A percentile compares a stretch with the other conserved stretches of the same genome.
Evolutionary conservation across 345 rosid species (phyloP).

Genomic region (Capsella bursapastoris): DNA sequence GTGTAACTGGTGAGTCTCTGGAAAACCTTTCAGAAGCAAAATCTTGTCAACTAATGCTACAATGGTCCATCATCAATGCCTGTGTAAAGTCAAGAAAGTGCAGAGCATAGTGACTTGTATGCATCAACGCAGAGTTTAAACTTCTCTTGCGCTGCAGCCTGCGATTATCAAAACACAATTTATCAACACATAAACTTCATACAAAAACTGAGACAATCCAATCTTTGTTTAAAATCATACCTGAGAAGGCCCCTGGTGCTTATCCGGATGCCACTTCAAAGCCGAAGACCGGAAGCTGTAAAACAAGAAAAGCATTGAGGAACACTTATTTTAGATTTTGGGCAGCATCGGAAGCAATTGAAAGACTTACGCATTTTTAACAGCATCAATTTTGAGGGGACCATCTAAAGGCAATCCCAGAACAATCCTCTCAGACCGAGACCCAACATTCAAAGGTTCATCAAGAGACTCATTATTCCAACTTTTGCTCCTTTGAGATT

Average conservation of each 20-base stretch:
- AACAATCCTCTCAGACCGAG: conserved; percentile 61
- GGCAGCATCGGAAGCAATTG: not conserved
- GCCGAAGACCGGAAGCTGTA: conserved; percentile 77
- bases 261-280: conserved; percentile 96
- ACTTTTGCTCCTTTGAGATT: conserved; percentile 43
- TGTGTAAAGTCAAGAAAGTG: conserved; percentile 47
- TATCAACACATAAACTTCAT: not conserved
- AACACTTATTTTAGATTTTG: not conserved
- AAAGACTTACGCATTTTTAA: conserved; percentile 75
- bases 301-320: not conserved
- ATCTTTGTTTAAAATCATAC: conserved; percentile 42
- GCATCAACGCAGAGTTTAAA: conserved; percentile 79
- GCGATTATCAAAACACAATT: conserved; percentile 28
- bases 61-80: not conserved
- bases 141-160: conserved; percentile 85
- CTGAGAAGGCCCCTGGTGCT: conserved; percentile 77
- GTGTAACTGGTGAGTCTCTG: not conserved
- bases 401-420: conserved; percentile 74
- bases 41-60: conserved; percentile 23
- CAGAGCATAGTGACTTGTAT: conserved; percentile 75
- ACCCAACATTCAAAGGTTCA: conserved; percentile 53
- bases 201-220: not conserved
- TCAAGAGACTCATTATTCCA: conserved; percentile 51
- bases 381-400: conserved; percentile 70
- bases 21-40: conserved; percentile 11